Evolutionary conservation across 768 basidiomycete species (phyloP), one percentile per base, ranked within the genome.

Genomic region (Agrocybe pediades): DNA sequence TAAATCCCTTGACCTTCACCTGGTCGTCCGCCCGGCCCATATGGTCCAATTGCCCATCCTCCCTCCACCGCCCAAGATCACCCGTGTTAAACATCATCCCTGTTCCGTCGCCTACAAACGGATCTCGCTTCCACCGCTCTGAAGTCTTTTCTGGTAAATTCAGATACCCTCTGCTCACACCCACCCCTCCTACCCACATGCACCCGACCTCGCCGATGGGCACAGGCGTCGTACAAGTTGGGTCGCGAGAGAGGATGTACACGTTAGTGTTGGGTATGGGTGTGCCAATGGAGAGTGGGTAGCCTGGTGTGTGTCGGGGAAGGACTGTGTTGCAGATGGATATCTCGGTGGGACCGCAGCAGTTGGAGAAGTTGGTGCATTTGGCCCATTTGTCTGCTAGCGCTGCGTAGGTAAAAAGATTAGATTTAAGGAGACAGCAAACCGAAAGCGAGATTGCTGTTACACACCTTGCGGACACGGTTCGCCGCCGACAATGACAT

Each of bases 291-390:
- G 72, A 71, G 3, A 81, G 60, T 11, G 69, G 65, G 17, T 68
- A 59, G 4, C 76, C 77, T 1, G 72, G 58, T 4, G 33, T 36
- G 9, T 56, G 58, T 63, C 81, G 80, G 1, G 67, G 67, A 21
- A 78, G 76, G 36, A 78, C 71, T 11, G 82, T 84, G 58, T 84
- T 84, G 24, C 79, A 75, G 49, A 84, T 80, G 0, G 81, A 78
- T 23, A 78, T 75, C 63, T 82, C 82, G 5, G 82, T 84, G 5
- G 81, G 82, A 17, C 82, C 82, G 55, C 81, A 82, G 51, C 75
- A 74, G 59, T 80, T 82, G 63, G 74, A 74, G 62, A 80, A 82
- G 24, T 69, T 69, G 2, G 69, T 69, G 19, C 67, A 62, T 51
- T 63, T 49, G 0, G 73, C 73, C 81, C 81, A 82, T 33, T 65